A percentile compares a stretch with the other conserved stretches of the same genome.
Conservation (phyloP, 1,284 basidiomycete genomes). For the Boletus sp. region DNA sequence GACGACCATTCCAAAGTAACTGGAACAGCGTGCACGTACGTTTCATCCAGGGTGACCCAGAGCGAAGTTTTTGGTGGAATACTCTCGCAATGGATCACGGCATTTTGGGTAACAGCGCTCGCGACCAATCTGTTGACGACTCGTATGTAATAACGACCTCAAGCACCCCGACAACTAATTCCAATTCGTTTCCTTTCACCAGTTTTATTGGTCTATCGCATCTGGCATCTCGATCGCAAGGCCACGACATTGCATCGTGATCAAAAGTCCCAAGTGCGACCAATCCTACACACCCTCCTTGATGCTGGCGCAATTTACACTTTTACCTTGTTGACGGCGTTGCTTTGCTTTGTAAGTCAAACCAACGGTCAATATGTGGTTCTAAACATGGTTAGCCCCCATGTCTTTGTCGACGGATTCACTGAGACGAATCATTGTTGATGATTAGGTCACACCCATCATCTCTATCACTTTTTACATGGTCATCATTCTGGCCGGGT, state of each 20-base stretch:
- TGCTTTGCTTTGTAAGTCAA: slow-evolving; percentile 14
- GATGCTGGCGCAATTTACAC: slow-evolving; percentile 32
- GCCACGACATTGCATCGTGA: neutral
- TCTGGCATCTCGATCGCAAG: slow-evolving; percentile 28
- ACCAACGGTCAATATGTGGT: slow-evolving; percentile 21
- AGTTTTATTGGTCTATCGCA: slow-evolving; percentile 28
- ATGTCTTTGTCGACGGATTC: neutral
- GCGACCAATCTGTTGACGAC: slow-evolving; percentile 25
- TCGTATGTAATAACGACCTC: slow-evolving; percentile 10
- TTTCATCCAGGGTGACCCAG: slow-evolving; percentile 4
- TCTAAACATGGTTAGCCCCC: slow-evolving; percentile 22
- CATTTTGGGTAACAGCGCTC: slow-evolving; percentile 21
- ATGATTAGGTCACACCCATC: slow-evolving; percentile 11
- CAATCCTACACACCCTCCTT: slow-evolving; percentile 23
- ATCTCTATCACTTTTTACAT: slow-evolving; percentile 13
- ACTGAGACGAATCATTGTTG: neutral
- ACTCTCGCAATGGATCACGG: slow-evolving; percentile 22
- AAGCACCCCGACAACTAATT: neutral
- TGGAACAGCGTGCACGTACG: slow-evolving; percentile 19
- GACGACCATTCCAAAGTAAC: slow-evolving; percentile 19
- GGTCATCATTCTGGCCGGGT: slow-evolving; percentile 3
- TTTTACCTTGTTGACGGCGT: slow-evolving; percentile 2
- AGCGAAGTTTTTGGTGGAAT: slow-evolving; percentile 14
- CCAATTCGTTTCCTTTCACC: neutral
- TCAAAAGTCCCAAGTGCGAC: slow-evolving; percentile 13